Percentiles rank a stretch among this genome's conserved stretches.
Evolutionary conservation across 441 rosid species (phyloP).

Genomic region (Rhodomyrtus psidioides): DNA sequence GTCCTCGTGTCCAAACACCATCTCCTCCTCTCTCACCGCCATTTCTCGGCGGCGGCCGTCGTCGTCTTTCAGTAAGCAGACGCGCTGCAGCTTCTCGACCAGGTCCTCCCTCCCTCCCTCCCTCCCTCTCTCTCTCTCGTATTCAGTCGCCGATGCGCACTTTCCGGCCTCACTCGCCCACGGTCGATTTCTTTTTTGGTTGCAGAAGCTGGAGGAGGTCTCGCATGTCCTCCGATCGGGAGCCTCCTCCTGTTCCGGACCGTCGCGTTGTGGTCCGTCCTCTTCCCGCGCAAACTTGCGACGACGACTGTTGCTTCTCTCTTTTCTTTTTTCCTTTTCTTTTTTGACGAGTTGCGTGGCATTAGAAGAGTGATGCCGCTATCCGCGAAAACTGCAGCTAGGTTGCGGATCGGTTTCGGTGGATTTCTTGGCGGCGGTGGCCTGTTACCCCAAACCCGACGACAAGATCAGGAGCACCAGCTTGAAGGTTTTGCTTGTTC

Average conservation of each 20-base stretch:
- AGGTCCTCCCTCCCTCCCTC: background rate
- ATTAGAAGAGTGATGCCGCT: background rate
- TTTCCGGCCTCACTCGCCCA: background rate
- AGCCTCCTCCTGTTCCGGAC: background rate
- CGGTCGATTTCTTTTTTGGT: background rate
- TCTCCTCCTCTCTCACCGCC: background rate
- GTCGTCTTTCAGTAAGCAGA: background rate
- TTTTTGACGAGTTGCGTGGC: background rate
- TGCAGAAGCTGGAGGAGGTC: background rate
- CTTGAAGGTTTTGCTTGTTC: slow-evolving; percentile 36
- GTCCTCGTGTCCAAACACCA: background rate
- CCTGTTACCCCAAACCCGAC: slow-evolving; percentile 68
- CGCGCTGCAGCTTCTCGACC: background rate
- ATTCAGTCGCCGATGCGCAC: background rate
- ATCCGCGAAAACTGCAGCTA: slow-evolving; percentile 23
- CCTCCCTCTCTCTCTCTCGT: background rate
- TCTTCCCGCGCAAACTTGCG: background rate
- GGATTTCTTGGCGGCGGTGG: slow-evolving; percentile 65
- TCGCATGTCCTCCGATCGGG: background rate
- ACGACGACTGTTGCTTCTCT: background rate
- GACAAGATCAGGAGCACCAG: slow-evolving; percentile 76
- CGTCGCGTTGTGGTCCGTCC: background rate
- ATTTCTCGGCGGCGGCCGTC: background rate
- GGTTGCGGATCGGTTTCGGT: slow-evolving; percentile 50
- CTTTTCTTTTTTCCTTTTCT: fast-evolving